Base-by-base conservation (phyloP, 192 early-diverging fungal species). In the Coemansia nantahalensis region DNA sequence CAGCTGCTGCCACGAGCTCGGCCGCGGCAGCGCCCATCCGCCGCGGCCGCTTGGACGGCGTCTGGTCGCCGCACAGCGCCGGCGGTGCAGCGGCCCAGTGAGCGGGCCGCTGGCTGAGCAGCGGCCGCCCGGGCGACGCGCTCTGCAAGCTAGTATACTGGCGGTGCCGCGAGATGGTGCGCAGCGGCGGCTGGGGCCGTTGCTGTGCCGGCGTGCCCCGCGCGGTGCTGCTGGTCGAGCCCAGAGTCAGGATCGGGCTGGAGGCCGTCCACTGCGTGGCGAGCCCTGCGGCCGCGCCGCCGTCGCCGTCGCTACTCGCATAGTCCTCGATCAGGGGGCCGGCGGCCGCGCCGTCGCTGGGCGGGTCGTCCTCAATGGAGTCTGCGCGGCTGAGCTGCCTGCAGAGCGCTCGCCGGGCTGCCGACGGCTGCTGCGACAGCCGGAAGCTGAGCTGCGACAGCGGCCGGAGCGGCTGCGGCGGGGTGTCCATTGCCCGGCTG, bases 351-450 rank as follows among this genome's bases (percentile, higher is more conserved):
- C 23, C 12, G 8, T 54, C 51, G 31, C 41, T 26, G 19, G 48
- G n/a, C 24, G 49, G 55, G 46, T 51, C 59, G 38, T 62, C 63
- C 15, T 66, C 70, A 28, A 74, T 74, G 15, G 70, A 74, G 10
- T 74, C 70, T 11, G 56, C 24, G n/a, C 51, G 70, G 24, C 55
- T 54, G 28, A 34, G 36, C 30, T 18, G 41, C 50, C 35, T 52
- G 41, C 50, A 31, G 7, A n/a, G n/a, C n/a, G 35, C 24, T 35
- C 44, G 52, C 33, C 58, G 62, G 24, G 41, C 33, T 14, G 63
- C 42, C 8, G 69, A 62, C 8, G 63, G 69, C 16, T 41, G 38
- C 45, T 65, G 69, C 35, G 69, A 73, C 52, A 73, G 54, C 7
- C 62, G 62, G 23, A 73, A 73, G 51, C 24, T 48, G 26, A 65